Evolutionary conservation across 768 basidiomycete species (phyloP).

Genomic region (Psilocybe cyanescens): DNA sequence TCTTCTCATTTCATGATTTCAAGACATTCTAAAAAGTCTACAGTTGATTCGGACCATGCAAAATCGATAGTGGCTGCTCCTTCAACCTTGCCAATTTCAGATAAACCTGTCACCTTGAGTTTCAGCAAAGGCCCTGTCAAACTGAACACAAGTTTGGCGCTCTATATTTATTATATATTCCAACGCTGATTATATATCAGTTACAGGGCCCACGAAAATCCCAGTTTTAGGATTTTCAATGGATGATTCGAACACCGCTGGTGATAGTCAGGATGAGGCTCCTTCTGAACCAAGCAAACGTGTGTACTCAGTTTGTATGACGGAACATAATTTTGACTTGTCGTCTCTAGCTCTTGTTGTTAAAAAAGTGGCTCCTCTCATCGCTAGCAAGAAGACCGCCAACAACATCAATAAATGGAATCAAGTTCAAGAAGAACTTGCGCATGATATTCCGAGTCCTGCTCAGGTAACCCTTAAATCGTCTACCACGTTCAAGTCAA

Average conservation of each 20-base stretch:
- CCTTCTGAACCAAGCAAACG: constrained; percentile 53
- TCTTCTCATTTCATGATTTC: not conserved
- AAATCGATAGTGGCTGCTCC: constrained; percentile 49
- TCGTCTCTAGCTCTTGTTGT: constrained; percentile 37
- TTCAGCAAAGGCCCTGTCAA: constrained; percentile 61
- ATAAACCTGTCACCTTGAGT: constrained; percentile 81
- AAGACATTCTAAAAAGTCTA: constrained; percentile 5
- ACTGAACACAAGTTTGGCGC: constrained; percentile 27
- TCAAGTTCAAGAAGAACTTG: constrained; percentile 88
- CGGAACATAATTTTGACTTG: not conserved
- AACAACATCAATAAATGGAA: constrained; percentile 98
- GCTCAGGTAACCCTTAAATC: constrained; percentile 10
- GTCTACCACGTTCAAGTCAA: not conserved
- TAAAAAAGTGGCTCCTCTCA: constrained; percentile 80
- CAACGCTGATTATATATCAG: not conserved
- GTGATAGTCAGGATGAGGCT: constrained; percentile 49
- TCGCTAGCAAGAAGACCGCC: constrained; percentile 87
- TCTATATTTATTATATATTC: not conserved
- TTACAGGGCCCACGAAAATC: constrained; percentile 34
- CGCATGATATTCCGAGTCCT: constrained; percentile 40
- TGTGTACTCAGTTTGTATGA: constrained; percentile 30
- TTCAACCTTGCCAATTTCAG: constrained; percentile 71
- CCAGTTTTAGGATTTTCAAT: constrained; percentile 67
- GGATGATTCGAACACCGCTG: constrained; percentile 56
- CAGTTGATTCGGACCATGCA: constrained; percentile 25